Conservation (phyloP, 371 early-diverging fungal genomes). For the Lichtheimia ramosa region DNA sequence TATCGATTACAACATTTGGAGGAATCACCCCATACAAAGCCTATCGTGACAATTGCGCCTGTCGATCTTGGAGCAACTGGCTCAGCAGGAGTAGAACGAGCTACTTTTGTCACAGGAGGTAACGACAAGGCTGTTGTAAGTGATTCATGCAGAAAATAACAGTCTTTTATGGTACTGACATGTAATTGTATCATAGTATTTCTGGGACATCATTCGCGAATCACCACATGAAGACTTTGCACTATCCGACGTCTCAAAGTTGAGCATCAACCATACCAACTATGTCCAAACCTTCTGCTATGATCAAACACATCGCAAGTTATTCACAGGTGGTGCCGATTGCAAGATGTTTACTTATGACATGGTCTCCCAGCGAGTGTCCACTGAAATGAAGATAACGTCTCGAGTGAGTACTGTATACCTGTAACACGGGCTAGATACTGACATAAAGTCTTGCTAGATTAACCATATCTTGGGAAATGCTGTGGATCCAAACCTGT, state of each 20-base stretch:
- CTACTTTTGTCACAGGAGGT: constrained; percentile 39
- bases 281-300: constrained; percentile 22
- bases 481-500: constrained; percentile 17
- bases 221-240: constrained; percentile 10
- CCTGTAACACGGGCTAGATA: neutral
- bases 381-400: constrained; percentile 8
- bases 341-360: constrained; percentile 24
- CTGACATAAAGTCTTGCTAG: constrained; percentile 1
- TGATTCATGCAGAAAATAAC: constrained; percentile 10
- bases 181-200: neutral
- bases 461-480: constrained; percentile 23
- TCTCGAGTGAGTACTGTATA: constrained; percentile 6
- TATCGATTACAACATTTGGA: constrained; percentile 21
- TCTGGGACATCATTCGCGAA: constrained; percentile 12
- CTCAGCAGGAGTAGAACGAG: constrained; percentile 9
- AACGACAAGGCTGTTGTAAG: constrained; percentile 35
- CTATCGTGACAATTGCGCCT: constrained; percentile 19
- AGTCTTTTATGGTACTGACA: neutral
- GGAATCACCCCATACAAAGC: constrained; percentile 31
- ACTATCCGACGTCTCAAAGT: constrained; percentile 5
- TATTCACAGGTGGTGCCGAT: constrained; percentile 37
- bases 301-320: constrained; percentile 14
- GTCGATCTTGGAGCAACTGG: constrained; percentile 17
- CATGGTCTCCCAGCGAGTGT: constrained; percentile 10
- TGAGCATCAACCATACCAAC: constrained; percentile 29